Conservation (phyloP, 1,284 basidiomycete species). For the Peniophora sp. region DNA sequence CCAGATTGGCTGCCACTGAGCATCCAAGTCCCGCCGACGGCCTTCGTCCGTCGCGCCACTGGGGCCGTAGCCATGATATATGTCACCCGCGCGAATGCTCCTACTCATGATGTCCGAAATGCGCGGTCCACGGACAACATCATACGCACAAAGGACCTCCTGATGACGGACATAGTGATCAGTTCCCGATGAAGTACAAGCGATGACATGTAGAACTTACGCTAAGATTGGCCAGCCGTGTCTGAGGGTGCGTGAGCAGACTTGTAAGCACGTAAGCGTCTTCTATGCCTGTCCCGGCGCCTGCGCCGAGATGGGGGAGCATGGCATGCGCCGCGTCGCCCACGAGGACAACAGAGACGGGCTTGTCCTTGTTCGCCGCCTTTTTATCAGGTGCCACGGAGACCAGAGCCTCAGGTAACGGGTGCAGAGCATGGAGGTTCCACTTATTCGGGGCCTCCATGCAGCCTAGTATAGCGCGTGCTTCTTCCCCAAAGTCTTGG, state of each 20-base stretch:
- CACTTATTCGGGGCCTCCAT: conserved; percentile 48
- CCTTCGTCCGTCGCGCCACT: not conserved
- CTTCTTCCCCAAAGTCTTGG: conserved; percentile 10
- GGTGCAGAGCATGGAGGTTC: conserved; percentile 48
- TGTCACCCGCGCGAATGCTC: not conserved
- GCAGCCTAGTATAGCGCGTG: conserved; percentile 34
- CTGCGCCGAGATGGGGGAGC: conserved; percentile 53
- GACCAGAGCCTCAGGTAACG: conserved; percentile 9
- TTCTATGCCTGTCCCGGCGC: conserved; percentile 58
- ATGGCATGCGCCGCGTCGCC: conserved; percentile 61
- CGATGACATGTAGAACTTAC: not conserved
- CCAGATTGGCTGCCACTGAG: not conserved
- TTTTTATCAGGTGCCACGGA: conserved; percentile 27
- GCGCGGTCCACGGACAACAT: not conserved
- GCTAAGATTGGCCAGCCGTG: conserved; percentile 15
- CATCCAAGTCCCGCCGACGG: not conserved
- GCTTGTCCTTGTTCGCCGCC: conserved; percentile 23
- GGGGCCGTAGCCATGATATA: not conserved
- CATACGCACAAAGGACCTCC: not conserved
- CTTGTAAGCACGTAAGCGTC: conserved; percentile 45
- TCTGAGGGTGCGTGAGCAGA: conserved; percentile 39
- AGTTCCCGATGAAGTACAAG: not conserved
- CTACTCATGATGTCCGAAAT: not conserved
- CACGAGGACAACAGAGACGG: conserved; percentile 25
- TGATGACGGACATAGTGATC: not conserved